Evolutionary conservation across 2,329 filamentous ascomycete genomes (phyloP), one percentile per base, ranked within the genome.

Genomic region (Exophiala calicioides): DNA sequence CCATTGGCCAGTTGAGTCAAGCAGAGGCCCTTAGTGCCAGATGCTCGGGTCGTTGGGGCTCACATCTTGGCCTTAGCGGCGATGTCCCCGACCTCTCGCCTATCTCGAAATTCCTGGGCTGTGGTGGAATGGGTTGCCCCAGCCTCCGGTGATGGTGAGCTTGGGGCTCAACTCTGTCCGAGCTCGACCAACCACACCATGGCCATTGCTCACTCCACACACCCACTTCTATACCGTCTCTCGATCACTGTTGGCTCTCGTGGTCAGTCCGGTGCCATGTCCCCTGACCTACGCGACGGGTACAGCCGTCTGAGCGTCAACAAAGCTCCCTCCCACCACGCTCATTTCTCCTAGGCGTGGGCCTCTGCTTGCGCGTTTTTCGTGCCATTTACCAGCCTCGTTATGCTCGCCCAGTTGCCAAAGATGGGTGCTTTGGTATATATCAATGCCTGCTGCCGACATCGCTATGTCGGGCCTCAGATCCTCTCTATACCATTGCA

Each of bases 121-220:
- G 12, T 18, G 34, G 23, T 12, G 26, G 32, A 23, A 19, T n/a
- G 12, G 18, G 34, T 18, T 12, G 15, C 26, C 34, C 50, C 50
- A 52, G 45, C 50, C 44, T 41, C 31, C 87, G 91, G 69, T 91
- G 87, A 86, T 91, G 90, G 70, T 80, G 88, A 34, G 86, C 87
- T 1, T 83, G 15, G 34, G n/a, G 13, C 47, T 13, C 31, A 13
- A 15, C 5, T 6, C 23, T 23, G 36, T 40, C 40, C 30, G 36
- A 49, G 29, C 44, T 36, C 31, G 24, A 31, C 52, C 47, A 54
- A 43, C 44, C 27, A 23, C 33, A 38, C 33, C 20, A 32, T 51
- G 44, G 44, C 36, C n/a, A n/a, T 44, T 10, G 30, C 32, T 13
- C 34, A 19, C n/a, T n/a, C n/a, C 2, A 34, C 26, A 12, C 44